phyloP scores from a whole-genome alignment of 2,329 filamentous ascomycete genomes.

The Nemania sp. region DNA sequence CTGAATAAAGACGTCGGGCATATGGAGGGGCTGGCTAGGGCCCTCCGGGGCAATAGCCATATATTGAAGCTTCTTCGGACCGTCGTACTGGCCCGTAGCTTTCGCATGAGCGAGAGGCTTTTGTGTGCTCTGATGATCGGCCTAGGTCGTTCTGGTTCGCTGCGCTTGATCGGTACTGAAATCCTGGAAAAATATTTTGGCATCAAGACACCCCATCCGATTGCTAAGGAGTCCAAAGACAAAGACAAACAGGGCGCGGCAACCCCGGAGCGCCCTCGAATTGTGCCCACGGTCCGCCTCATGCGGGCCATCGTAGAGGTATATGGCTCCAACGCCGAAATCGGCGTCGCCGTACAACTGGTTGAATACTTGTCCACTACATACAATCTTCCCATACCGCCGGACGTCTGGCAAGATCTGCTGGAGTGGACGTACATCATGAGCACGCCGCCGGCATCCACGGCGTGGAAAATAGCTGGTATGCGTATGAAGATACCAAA shows the following conservation, averaged over 20 bases:
- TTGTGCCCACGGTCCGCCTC: slow-evolving; percentile 60
- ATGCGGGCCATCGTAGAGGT: slow-evolving; percentile 70
- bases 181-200: slow-evolving; percentile 41
- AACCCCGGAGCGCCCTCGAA: slow-evolving; percentile 1
- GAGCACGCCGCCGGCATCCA: slow-evolving; percentile 44
- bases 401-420: slow-evolving; percentile 66
- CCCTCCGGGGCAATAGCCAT: slow-evolving; percentile 37
- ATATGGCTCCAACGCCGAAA: slow-evolving; percentile 68
- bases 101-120: slow-evolving; percentile 45
- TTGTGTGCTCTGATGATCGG: slow-evolving; percentile 49
- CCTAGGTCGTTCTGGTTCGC: slow-evolving; percentile 46
- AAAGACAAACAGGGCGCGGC: not conserved
- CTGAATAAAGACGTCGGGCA: slow-evolving; percentile 36
- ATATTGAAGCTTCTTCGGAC: slow-evolving; percentile 39
- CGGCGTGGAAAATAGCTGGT: slow-evolving; percentile 44
- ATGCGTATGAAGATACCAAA: slow-evolving; percentile 44
- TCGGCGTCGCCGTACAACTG: slow-evolving; percentile 61
- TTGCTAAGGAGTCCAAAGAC: not conserved
- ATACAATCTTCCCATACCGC: slow-evolving; percentile 62
- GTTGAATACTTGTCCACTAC: slow-evolving; percentile 65
- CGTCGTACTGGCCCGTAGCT: slow-evolving; percentile 32
- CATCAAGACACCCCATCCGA: slow-evolving; percentile 29
- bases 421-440: slow-evolving; percentile 70
- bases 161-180: slow-evolving; percentile 39
- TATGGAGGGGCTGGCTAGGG: slow-evolving; percentile 39